Base-by-base conservation (phyloP, 805 yeast species). In the Ogataea philodendri region DNA sequence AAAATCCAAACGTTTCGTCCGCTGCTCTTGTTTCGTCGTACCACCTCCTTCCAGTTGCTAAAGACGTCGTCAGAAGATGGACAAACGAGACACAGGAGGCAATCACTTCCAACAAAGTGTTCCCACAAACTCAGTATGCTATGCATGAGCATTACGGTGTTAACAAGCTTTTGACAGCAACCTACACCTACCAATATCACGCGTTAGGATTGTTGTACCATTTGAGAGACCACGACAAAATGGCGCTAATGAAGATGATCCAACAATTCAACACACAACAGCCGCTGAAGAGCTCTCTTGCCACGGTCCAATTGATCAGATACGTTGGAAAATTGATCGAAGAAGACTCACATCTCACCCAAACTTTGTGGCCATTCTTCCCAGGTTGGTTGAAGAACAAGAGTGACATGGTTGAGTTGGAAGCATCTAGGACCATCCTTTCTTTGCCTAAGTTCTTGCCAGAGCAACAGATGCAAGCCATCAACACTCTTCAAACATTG, bases 21-120 rank as follows among this genome's bases (percentile, higher is more conserved):
- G 97, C 98, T n/a, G 96, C 97, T 1, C 71, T 93, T 49, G 84
- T 86, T 32, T 80, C 94, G 15, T 82, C 96, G 7, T 93, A 90
- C 65, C 94, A 93, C 62, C 66, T 93, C 51, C 69, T 89, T 48
- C 95, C 95, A 3, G 80, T 85, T 39, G 87, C 96, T 21, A 84
- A 82, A 59, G 96, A 86, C 44, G 89, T 93, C 21, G 95, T 93
- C 23, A 84, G 86, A 54, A 78, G 97, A 57, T 90, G 95, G 80
- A 76, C 90, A 14, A 88, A 88, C 59, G 98, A 93, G 69, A 81
- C 94, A 10, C 89, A 84, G 63, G 97, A 93, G 60, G 81, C 95
- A n/a, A 78, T 88, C 31, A 67, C 70, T 38, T 75, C 85, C 14
- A 70, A 69, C 50, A 82, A 81, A 57, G 63, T 58, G 32, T 71